Evolutionary conservation across 352 stramenopile species (phyloP), one percentile per base, ranked within the genome.

Genomic region (Phytophthora meadii): DNA sequence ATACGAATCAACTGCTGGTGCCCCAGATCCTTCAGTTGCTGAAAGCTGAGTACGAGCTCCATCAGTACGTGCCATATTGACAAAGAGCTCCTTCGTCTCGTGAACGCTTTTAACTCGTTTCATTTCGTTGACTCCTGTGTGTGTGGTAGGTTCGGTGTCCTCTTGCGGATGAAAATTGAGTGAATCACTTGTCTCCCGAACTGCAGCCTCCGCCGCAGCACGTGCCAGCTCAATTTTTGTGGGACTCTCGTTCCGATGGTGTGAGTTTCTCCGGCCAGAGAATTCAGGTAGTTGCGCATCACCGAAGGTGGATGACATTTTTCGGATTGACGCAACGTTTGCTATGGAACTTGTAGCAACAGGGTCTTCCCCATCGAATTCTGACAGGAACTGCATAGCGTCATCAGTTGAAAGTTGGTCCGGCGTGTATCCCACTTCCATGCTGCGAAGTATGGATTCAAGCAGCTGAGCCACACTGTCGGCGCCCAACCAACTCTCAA

Each of bases 351-450:
- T 9, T 25, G 55, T 36, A 22, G 37, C 48, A 14, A n/a, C 32
- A 44, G 28, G 7, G 30, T 68, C 46, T 40, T 72, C 56, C 5
- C 28, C 44, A 41, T 51, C 39, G 24, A 56, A 90, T 40, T 95
- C 83, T 1, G 68, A 47, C 1, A 93, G 57, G 54, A 93, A 95
- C 34, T 91, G 74, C 41, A 76, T 77, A 1, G 87, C 83, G 27
- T 95, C 83, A 0, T 60, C 65, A 1, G 68, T 87, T 6, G 69
- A 70, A 7, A 76, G 42, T 44, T 74, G 54, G 8, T 77, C 75
- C 0, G 81, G 83, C 2, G 51, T 74, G 56, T 87, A 84, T 0
- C 87, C 87, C 12, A 71, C 68, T 54, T 95, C 87, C 80, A 95
- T 93, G 15, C 71, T 80, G 25, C 84, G 73, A 47, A 95, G 44